Evolutionary conservation across 805 yeast genomes (phyloP).

Genomic region (Cyberlindnera xishuangbannaensis): DNA sequence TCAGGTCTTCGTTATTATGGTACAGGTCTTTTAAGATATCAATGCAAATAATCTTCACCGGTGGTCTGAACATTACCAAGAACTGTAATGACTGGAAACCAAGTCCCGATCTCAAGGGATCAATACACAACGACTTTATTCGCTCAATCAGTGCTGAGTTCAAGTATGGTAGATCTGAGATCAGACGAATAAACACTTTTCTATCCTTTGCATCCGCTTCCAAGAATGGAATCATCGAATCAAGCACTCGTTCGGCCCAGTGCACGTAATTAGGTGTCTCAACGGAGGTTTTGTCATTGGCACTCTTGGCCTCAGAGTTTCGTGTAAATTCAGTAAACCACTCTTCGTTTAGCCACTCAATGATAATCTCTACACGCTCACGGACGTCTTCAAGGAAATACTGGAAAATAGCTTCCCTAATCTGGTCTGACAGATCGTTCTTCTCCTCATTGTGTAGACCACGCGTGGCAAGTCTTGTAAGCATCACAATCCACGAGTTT

Average conservation of each 20-base stretch:
- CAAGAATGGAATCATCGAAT: conserved; percentile 74
- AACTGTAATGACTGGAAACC: conserved; percentile 83
- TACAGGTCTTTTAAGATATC: conserved; percentile 43
- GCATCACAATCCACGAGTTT: conserved; percentile 69
- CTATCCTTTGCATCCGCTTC: conserved; percentile 77
- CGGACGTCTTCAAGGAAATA: conserved; percentile 72
- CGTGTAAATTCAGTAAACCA: conserved; percentile 64
- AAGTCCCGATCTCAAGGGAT: conserved; percentile 73
- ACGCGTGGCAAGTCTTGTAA: conserved; percentile 76
- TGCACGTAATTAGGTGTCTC: conserved; percentile 51
- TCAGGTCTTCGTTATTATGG: conserved; percentile 43
- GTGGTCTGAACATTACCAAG: conserved; percentile 86
- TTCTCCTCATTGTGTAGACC: conserved; percentile 46
- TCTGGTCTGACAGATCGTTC: conserved; percentile 49
- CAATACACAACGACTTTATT: conserved; percentile 70
- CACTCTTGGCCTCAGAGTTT: too few species aligned
- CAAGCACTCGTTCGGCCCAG: conserved; percentile 71
- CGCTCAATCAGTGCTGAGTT: conserved; percentile 55
- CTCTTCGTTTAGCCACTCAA: conserved; percentile 95
- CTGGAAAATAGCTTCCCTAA: conserved; percentile 66
- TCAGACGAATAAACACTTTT: conserved; percentile 70
- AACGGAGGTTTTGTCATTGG: too few species aligned
- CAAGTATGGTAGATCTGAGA: conserved; percentile 83
- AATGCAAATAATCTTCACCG: conserved; percentile 52
- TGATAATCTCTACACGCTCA: conserved; percentile 62